A percentile compares a stretch with the other conserved stretches of the same genome.
phyloP scores from a whole-genome alignment of 1,284 basidiomycete genomes.

The Pyrrhoderma noxium region DNA sequence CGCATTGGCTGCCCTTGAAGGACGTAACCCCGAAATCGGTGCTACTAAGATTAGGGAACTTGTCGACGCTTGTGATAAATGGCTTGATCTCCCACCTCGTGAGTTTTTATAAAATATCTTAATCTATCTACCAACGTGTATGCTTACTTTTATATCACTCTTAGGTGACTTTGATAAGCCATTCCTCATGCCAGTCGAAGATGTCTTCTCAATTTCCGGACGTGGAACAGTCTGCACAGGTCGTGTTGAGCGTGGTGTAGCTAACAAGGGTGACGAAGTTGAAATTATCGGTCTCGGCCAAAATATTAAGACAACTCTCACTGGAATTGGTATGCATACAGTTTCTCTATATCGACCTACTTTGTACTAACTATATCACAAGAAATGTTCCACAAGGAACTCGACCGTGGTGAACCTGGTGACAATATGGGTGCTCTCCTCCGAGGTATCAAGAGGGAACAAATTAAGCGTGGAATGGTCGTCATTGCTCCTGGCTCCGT shows the following conservation, averaged over 20 bases:
- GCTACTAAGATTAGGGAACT: slow-evolving; percentile 79
- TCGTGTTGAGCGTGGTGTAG: slow-evolving; percentile 89
- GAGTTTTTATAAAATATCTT: slow-evolving; percentile 28
- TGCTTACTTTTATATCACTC: slow-evolving; percentile 5
- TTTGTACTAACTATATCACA: slow-evolving; percentile 9
- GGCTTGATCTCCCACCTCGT: slow-evolving; percentile 94
- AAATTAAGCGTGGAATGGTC: slow-evolving; percentile 91
- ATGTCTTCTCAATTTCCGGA: slow-evolving; percentile 97
- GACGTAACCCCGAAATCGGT: slow-evolving; percentile 75
- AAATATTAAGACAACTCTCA: slow-evolving; percentile 87
- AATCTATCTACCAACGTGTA: background rate
- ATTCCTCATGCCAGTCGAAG: slow-evolving; percentile 96
- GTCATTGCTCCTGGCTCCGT: slow-evolving; percentile 88
- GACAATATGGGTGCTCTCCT: slow-evolving; percentile 99
- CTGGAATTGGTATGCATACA: slow-evolving; percentile 74
- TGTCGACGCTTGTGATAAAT: slow-evolving; percentile 84
- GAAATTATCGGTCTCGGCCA: slow-evolving; percentile 89
- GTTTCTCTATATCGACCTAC: background rate
- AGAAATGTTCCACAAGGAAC: slow-evolving; percentile 99
- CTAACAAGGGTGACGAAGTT: slow-evolving; percentile 90
- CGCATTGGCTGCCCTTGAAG: slow-evolving; percentile 91
- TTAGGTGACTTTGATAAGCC: slow-evolving; percentile 96
- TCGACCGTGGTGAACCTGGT: slow-evolving; percentile 96
- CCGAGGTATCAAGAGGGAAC: slow-evolving; percentile 96
- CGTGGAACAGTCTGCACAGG: slow-evolving; percentile 98